Percentiles rank a stretch among this genome's conserved stretches.
phyloP scores from a whole-genome alignment of 371 early-diverging fungal genomes.

The Rhizopus stolonifer region DNA sequence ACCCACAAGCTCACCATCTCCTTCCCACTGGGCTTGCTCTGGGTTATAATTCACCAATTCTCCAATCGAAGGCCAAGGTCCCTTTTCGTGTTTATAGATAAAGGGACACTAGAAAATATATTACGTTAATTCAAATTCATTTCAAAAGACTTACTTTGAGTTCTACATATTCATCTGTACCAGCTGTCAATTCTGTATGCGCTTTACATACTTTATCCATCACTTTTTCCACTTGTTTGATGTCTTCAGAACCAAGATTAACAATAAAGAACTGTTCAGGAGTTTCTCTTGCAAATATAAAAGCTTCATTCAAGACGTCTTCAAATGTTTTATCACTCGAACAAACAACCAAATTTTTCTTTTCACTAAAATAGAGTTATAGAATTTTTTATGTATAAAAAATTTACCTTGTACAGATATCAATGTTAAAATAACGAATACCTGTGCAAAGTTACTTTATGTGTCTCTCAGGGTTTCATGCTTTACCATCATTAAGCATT shows the following conservation, averaged over 20 bases:
- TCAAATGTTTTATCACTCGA: conserved; percentile 13
- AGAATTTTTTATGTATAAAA: not conserved
- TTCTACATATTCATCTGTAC: conserved; percentile 26
- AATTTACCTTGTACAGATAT: conserved; percentile 23
- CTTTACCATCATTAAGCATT: conserved; percentile 29
- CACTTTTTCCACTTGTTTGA: conserved; percentile 22
- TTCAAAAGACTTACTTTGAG: conserved; percentile 26
- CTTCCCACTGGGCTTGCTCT: conserved; percentile 49
- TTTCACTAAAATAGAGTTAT: conserved; percentile 1
- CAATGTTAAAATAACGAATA: conserved; percentile 21
- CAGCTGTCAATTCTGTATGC: conserved; percentile 32
- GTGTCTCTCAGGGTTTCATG: not conserved
- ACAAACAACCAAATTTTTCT: conserved; percentile 4
- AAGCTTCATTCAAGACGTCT: conserved; percentile 24
- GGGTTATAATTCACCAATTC: conserved; percentile 44
- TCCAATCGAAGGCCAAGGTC: conserved; percentile 33
- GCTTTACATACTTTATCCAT: conserved; percentile 37
- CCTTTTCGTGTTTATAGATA: conserved; percentile 23
- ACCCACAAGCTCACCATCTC: conserved; percentile 48
- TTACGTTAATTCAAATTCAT: not conserved
- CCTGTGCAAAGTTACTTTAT: conserved; percentile 4
- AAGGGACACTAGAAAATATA: conserved; percentile 36
- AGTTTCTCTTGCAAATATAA: conserved; percentile 22
- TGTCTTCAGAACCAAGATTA: conserved; percentile 15
- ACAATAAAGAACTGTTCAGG: conserved; percentile 33